These are phyloP conservation scores for Cryphonectria carpinicola DNA, from an alignment of 2,329 filamentous ascomycete genomes.

Conservation along the genomic window DNA sequence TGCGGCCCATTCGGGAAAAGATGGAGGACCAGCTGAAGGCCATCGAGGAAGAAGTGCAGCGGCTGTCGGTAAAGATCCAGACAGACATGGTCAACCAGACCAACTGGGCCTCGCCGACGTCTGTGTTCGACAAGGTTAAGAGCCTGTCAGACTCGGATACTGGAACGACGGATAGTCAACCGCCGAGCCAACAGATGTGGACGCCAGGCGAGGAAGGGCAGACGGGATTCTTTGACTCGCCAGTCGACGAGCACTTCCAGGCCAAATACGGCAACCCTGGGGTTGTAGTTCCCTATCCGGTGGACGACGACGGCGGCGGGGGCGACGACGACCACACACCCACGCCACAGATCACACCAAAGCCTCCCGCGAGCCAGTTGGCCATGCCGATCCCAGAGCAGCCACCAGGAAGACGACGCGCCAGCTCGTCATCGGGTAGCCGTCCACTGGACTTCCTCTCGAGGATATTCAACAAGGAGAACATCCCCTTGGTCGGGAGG, in stretches of 20 bases:
- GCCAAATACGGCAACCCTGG: slow-evolving; percentile 41
- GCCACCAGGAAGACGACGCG: background rate
- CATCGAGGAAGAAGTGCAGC: slow-evolving; percentile 48
- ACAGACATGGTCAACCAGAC: slow-evolving; percentile 43
- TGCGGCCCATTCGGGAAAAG: slow-evolving; percentile 37
- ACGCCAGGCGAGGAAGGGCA: slow-evolving; percentile 35
- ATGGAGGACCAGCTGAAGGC: slow-evolving; percentile 43
- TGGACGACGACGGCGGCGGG: slow-evolving; percentile 33
- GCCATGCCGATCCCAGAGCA: slow-evolving; percentile 32
- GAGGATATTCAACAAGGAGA: slow-evolving; percentile 31
- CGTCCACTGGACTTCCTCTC: slow-evolving; percentile 17
- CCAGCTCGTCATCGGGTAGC: slow-evolving; percentile 4
- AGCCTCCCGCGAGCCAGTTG: slow-evolving; percentile 5
- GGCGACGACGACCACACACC: slow-evolving; percentile 38
- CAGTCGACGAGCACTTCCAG: slow-evolving; percentile 34
- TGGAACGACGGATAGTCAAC: slow-evolving; percentile 44
- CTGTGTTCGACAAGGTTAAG: slow-evolving; percentile 56
- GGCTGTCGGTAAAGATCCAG: slow-evolving; percentile 46
- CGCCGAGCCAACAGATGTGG: slow-evolving; percentile 34
- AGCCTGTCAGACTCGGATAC: slow-evolving; percentile 53
- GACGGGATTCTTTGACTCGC: slow-evolving; percentile 37
- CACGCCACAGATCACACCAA: slow-evolving; percentile 33
- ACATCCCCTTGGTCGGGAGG: slow-evolving; percentile 26
- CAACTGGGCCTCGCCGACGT: slow-evolving; percentile 41
- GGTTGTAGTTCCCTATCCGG: slow-evolving; percentile 37